Percentiles rank a stretch among this genome's conserved stretches.
These are phyloP conservation scores for Durusdinium trenchii DNA, from an alignment of 73 alveolate genomes.

Conservation along the genomic window DNA sequence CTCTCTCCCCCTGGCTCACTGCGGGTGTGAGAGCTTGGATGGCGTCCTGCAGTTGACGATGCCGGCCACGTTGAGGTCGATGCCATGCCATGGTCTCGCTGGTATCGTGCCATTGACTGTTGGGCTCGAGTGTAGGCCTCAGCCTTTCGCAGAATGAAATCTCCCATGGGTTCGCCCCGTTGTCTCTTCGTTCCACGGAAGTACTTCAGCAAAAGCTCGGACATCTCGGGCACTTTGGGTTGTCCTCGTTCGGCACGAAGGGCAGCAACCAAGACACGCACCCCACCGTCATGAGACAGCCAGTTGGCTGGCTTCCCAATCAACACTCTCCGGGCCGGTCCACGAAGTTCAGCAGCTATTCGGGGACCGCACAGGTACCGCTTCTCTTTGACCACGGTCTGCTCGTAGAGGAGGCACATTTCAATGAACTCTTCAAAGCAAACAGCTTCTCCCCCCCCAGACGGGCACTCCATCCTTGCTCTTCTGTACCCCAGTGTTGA, in stretches of 20 bases:
- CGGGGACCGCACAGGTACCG: constrained; percentile 24
- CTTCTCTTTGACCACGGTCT: constrained; percentile 19
- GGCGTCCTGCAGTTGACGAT: not conserved
- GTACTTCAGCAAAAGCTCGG: not conserved
- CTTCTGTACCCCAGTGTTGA: not conserved
- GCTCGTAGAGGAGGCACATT: not conserved
- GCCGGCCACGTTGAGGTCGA: no score
- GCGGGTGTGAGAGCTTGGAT: not conserved
- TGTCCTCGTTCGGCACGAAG: not conserved
- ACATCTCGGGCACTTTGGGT: not conserved
- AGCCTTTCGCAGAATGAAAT: not conserved
- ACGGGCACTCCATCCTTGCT: not conserved
- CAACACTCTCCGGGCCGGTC: not conserved
- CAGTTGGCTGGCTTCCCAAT: not conserved
- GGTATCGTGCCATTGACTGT: not conserved
- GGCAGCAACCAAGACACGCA: not conserved
- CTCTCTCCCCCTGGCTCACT: not conserved
- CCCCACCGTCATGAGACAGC: not conserved
- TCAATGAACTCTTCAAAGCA: not conserved
- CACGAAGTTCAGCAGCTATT: not conserved
- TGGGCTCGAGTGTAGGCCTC: constrained; percentile 40
- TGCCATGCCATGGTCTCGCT: no score
- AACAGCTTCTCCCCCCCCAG: not conserved
- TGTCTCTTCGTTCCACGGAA: not conserved
- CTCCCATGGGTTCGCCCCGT: not conserved